Evolutionary conservation across 169 alveolate species (phyloP).

Genomic region (Plasmodium gaboni): DNA sequence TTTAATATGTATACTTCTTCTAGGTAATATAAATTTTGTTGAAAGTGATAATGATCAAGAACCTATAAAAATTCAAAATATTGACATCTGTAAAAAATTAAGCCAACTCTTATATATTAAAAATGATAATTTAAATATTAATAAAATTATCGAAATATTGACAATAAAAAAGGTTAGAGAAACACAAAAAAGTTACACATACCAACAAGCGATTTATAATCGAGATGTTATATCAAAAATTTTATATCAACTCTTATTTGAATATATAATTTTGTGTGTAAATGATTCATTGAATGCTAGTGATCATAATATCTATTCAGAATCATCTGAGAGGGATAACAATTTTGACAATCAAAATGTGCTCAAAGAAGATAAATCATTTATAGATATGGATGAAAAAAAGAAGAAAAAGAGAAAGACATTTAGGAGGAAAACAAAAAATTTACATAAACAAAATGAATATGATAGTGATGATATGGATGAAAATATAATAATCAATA

Average conservation of each 20-base stretch:
- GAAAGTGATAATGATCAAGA: slow-evolving; percentile 25
- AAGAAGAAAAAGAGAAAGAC: slow-evolving; percentile 1
- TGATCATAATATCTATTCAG: background rate
- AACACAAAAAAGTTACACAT: slow-evolving; percentile 77
- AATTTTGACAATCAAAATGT: background rate
- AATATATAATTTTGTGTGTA: slow-evolving; percentile 79
- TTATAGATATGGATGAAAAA: background rate
- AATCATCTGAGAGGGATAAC: background rate
- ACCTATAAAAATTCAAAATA: slow-evolving; percentile 51
- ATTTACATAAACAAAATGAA: slow-evolving; percentile 19
- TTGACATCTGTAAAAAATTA: slow-evolving; percentile 27
- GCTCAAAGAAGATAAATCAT: background rate
- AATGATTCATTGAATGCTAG: slow-evolving; percentile 77
- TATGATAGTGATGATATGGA: background rate
- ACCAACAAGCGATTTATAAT: slow-evolving; percentile 80
- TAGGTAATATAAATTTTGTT: slow-evolving; percentile 75
- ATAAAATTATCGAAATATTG: slow-evolving; percentile 77
- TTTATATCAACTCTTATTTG: slow-evolving; percentile 81
- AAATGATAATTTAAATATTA: slow-evolving; percentile 7
- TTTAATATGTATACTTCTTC: slow-evolving; percentile 64
- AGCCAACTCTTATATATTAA: slow-evolving; percentile 32
- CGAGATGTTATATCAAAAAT: slow-evolving; percentile 84
- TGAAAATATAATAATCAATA: background rate
- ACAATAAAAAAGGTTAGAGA: slow-evolving; percentile 81
- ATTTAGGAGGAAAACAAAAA: slow-evolving; percentile 8